phyloP scores from a whole-genome alignment of 2,329 filamentous ascomycete species.

The Ophiognomonia clavigignenti-juglandacearum region DNA sequence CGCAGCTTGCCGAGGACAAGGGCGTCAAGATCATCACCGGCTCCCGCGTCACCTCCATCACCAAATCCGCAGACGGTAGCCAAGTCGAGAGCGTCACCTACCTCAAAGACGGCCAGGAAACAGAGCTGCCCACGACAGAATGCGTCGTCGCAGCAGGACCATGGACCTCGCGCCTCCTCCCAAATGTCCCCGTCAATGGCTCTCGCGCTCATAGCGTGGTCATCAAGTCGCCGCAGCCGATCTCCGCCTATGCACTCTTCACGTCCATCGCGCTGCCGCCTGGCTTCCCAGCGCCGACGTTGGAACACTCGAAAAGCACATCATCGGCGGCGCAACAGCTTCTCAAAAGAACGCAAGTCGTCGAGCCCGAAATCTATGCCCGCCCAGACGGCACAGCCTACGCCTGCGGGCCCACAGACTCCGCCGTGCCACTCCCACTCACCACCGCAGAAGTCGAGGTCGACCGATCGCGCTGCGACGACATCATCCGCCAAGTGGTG shows the following conservation, averaged over 20 bases:
- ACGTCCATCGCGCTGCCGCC: conserved; percentile 62
- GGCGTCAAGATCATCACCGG: conserved; percentile 47
- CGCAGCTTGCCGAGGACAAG: conserved; percentile 58
- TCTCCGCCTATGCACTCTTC: conserved; percentile 63
- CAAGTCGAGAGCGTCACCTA: conserved; percentile 16
- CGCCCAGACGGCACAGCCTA: conserved; percentile 71
- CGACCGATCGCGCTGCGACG: conserved; percentile 60
- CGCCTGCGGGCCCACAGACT: conserved; percentile 66
- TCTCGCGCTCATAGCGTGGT: conserved; percentile 42
- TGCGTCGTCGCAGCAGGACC: conserved; percentile 37
- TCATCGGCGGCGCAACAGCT: conserved; percentile 2
- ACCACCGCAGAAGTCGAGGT: conserved; percentile 60
- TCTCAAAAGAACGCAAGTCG: conserved; percentile 34
- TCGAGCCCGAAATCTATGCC: conserved; percentile 72
- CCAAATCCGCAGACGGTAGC: conserved; percentile 20
- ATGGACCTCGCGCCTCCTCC: conserved; percentile 40
- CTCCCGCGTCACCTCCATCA: conserved; percentile 24
- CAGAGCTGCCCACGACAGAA: conserved; percentile 21
- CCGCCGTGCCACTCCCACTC: conserved; percentile 54
- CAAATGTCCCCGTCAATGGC: conserved; percentile 35
- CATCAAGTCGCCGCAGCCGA: conserved; percentile 32
- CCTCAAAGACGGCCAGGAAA: conserved; percentile 15
- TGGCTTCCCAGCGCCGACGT: conserved; percentile 37
- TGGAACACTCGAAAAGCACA: conserved; percentile 16
- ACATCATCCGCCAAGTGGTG: conserved; percentile 61